Evolutionary conservation across 331 rosid genomes (phyloP).

Genomic region (Acacia concinna): DNA sequence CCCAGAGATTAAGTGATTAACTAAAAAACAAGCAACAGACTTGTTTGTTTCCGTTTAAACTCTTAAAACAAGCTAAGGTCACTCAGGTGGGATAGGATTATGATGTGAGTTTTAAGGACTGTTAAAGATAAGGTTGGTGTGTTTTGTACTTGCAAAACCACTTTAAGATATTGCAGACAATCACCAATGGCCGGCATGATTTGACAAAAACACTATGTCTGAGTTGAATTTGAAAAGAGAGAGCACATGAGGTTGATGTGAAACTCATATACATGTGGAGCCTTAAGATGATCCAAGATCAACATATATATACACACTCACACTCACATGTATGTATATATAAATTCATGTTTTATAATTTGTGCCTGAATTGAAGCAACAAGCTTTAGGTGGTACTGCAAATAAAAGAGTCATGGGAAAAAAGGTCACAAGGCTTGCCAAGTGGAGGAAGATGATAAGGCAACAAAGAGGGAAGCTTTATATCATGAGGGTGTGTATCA

Average conservation of each 20-base stretch:
- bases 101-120: constrained; percentile 42
- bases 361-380: constrained; percentile 27
- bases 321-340: background rate
- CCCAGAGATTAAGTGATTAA: background rate
- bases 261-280: constrained; percentile 44
- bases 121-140: constrained; percentile 44
- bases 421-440: constrained; percentile 51
- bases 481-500: constrained; percentile 76
- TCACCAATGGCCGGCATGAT: constrained; percentile 52
- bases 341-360: constrained; percentile 30
- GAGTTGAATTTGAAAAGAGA: constrained; percentile 32
- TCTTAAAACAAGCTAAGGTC: constrained; percentile 5
- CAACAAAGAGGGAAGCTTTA: constrained; percentile 81
- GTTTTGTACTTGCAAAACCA: constrained; percentile 36
- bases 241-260: constrained; percentile 42
- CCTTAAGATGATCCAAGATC: constrained; percentile 31
- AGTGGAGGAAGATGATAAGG: constrained; percentile 71
- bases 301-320: background rate
- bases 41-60: constrained; percentile 27
- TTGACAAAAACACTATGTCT: constrained; percentile 37
- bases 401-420: constrained; percentile 29
- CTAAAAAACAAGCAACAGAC: constrained; percentile 24
- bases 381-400: constrained; percentile 18
- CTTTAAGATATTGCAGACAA: constrained; percentile 32
- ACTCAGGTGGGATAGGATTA: constrained; percentile 35